phyloP scores from a whole-genome alignment of 768 basidiomycete species.

The Lyophyllum atratum region DNA sequence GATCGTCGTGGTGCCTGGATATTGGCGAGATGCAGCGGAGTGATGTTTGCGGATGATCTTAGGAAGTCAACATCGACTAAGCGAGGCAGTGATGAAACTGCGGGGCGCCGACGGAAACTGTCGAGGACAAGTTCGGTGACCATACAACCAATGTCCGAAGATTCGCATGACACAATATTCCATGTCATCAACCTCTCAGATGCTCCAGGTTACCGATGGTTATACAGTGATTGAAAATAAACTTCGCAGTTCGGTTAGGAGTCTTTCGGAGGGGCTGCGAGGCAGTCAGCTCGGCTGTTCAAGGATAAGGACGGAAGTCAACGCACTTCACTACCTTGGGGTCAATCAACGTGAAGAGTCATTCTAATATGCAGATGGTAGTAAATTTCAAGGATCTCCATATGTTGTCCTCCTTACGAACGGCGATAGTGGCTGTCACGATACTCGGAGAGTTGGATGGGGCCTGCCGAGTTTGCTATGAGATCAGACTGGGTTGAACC shows the following conservation, averaged over 20 bases:
- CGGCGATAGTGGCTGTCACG: background rate
- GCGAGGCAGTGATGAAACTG: background rate
- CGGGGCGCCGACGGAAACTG: background rate
- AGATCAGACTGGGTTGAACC: background rate
- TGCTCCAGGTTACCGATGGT: background rate
- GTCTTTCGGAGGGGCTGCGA: background rate
- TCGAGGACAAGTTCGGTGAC: background rate
- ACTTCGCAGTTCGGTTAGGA: background rate
- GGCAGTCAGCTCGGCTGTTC: background rate
- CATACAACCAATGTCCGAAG: background rate
- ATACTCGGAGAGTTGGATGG: constrained; percentile 3
- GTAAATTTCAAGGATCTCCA: too few relatives aligned
- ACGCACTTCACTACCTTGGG: too few relatives aligned
- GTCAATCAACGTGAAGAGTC: too few relatives aligned
- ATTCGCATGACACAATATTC: background rate
- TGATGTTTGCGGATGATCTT: background rate
- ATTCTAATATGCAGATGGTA: too few relatives aligned
- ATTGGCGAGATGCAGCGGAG: background rate
- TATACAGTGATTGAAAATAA: background rate
- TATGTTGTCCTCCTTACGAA: background rate
- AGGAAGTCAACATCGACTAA: background rate
- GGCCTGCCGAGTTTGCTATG: background rate
- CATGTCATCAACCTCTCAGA: background rate
- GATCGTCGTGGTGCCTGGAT: background rate
- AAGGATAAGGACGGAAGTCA: background rate